phyloP scores from a whole-genome alignment of 2,329 filamentous ascomycete genomes.

The Apiospora saccharicola region DNA sequence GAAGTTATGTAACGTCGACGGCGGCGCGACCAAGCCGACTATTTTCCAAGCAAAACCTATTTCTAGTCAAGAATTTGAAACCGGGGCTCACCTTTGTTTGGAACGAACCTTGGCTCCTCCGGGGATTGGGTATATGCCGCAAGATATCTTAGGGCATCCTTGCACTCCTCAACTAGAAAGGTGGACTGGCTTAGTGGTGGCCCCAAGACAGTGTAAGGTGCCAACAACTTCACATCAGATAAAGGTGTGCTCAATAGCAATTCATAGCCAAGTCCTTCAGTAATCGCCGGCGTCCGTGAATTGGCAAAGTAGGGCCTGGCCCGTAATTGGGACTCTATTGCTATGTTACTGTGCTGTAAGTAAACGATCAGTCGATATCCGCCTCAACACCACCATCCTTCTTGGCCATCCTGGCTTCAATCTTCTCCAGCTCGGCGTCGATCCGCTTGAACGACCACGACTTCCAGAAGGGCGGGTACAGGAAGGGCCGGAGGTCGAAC shows the following conservation, averaged over 20 bases:
- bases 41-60: neutral
- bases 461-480: slow-evolving; percentile 46
- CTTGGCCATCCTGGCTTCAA: slow-evolving; percentile 37
- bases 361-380: neutral
- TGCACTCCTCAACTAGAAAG: too few relatives aligned
- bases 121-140: neutral
- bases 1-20: neutral
- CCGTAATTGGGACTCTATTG: neutral
- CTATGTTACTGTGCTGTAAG: neutral
- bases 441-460: slow-evolving; percentile 50
- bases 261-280: neutral
- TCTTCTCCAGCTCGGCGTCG: slow-evolving; percentile 44
- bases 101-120: neutral
- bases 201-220: too few relatives aligned
- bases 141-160: neutral
- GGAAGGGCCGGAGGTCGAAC: slow-evolving; percentile 49
- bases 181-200: too few relatives aligned
- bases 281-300: neutral
- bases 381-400: neutral
- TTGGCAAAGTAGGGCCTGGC: too few relatives aligned
- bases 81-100: neutral
- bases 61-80: neutral
- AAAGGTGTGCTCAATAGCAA: neutral
- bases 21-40: neutral
- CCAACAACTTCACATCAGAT: neutral